Evolutionary conservation across 768 basidiomycete species (phyloP), one percentile per base, ranked within the genome.

Genomic region (Tylopilus felleus): DNA sequence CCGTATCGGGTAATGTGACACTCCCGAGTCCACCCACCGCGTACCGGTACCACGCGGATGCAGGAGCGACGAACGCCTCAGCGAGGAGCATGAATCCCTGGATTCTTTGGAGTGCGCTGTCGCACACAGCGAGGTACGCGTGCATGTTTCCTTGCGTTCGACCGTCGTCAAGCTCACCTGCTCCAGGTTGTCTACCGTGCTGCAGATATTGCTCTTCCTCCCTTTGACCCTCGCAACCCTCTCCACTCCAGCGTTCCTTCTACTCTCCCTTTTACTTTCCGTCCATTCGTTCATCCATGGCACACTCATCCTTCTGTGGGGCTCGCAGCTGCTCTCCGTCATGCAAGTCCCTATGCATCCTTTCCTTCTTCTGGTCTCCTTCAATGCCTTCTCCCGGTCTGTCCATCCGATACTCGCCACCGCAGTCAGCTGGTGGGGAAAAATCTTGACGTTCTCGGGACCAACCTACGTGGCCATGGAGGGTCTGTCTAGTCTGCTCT

Each of bases 291-390:
- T 92, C 69, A 82, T 92, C 44, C 91, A 93, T 76, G 89, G 90
- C 52, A 89, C 89, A 2, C 76, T 92, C 63, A 75, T 82, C 54
- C 77, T 88, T 39, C 60, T 90, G 53, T 88, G 83, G 82, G 82
- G 83, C 52, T 88, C 88, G 13, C 75, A 82, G 43, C 79, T 82
- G 14, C 77, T 93, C 47, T 84, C 88, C 14, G 77, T 93, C 55
- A 75, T 92, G 52, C 91, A 93, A 72, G 80, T 93, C 29, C 91
- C 91, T 9, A 84, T 91, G 76, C 90, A 93, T 68, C 85, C 90
- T 0, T 90, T 93, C 71, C 79, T 93, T 31, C 83, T 93, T 40
- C 84, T 93, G 46, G 81, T 93, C 53, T 89, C 83, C 67, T 93
- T 93, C 80, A 93, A 93, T 67, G 78, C 84, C 35, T 92, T 91